phyloP scores from a whole-genome alignment of 768 basidiomycete genomes.

The Tricholoma saponaceum region DNA sequence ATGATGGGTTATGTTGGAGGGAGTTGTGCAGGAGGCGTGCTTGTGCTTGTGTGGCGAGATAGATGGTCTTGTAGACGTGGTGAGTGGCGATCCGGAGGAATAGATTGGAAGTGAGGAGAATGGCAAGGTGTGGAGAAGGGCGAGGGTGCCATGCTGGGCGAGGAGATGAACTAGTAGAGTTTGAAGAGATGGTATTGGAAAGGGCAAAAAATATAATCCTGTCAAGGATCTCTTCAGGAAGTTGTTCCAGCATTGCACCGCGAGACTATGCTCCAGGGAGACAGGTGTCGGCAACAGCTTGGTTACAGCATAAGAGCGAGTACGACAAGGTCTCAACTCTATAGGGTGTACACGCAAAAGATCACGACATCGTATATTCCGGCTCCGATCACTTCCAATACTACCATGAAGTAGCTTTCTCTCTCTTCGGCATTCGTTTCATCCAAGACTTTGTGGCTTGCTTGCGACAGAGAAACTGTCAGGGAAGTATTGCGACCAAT shows the following conservation, averaged over 20 bases:
- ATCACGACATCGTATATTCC: too few species aligned
- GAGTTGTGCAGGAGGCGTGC: slow-evolving; percentile 35
- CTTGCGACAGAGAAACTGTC: too few species aligned
- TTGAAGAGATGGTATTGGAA: background rate
- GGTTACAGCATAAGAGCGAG: too few species aligned
- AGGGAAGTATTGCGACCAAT: too few species aligned
- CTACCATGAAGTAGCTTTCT: too few species aligned
- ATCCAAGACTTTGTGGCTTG: too few species aligned
- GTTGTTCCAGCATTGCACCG: background rate
- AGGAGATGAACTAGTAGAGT: background rate
- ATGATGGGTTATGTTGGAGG: slow-evolving; percentile 30
- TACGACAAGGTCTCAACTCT: too few species aligned
- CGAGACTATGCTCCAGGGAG: too few species aligned
- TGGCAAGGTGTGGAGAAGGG: slow-evolving; percentile 27
- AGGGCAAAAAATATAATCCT: slow-evolving; percentile 32
- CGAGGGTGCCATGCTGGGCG: slow-evolving; percentile 20
- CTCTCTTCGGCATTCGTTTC: too few species aligned
- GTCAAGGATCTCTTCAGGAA: slow-evolving; percentile 38
- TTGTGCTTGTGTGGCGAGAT: slow-evolving; percentile 37
- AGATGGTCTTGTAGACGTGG: slow-evolving; percentile 51
- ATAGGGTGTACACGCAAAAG: too few species aligned
- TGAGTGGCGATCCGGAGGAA: slow-evolving; percentile 57
- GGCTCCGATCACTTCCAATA: too few species aligned
- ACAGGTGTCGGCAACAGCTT: too few species aligned
- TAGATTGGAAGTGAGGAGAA: slow-evolving; percentile 46